These are phyloP conservation scores for Prunus mira DNA, from an alignment of 306 rosid species.

Conservation along the genomic window DNA sequence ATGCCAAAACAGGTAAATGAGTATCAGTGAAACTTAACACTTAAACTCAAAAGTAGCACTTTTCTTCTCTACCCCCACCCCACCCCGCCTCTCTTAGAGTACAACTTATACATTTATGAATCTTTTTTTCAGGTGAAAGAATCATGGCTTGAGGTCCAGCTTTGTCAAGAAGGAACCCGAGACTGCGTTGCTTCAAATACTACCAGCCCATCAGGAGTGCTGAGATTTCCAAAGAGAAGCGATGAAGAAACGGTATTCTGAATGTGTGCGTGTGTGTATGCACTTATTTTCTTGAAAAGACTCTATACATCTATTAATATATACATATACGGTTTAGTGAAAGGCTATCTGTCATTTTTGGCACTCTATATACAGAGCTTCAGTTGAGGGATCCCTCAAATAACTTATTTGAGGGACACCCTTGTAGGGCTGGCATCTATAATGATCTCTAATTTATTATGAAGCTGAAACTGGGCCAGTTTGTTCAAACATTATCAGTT, in stretches of 20 bases:
- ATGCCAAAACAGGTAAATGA: constrained; percentile 60
- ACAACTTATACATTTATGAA: constrained; percentile 13
- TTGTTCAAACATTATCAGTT: neutral
- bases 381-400: no score
- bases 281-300: neutral
- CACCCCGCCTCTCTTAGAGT: neutral
- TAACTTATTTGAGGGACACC: no score
- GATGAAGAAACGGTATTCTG: constrained; percentile 73
- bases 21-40: constrained; percentile 19
- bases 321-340: neutral
- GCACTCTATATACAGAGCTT: neutral
- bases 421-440: no score
- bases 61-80: neutral
- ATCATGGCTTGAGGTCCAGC: constrained; percentile 87
- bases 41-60: neutral
- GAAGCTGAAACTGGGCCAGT: constrained; percentile 14
- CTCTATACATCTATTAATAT: neutral
- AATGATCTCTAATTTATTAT: no score
- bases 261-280: neutral
- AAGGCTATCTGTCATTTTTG: no score
- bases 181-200: constrained; percentile 54
- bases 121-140: constrained; percentile 62
- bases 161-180: constrained; percentile 65
- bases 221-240: constrained; percentile 86
- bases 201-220: constrained; percentile 46